phyloP scores from a whole-genome alignment of 495 filamentous ascomycete species.

The Penicillium diatomitis region DNA sequence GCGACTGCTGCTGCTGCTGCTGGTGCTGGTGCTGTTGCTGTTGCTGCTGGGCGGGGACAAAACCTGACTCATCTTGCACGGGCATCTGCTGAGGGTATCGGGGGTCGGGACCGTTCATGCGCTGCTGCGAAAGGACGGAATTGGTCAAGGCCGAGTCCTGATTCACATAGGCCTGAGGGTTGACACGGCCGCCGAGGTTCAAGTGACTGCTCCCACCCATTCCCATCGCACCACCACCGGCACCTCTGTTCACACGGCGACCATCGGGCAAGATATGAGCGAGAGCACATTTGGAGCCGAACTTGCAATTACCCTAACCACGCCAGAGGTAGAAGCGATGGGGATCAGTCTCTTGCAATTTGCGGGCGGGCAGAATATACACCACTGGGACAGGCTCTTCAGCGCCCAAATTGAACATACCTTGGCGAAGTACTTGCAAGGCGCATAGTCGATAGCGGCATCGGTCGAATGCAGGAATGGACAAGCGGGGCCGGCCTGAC shows the following conservation, averaged over 20 bases:
- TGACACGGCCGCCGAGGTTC: conserved; percentile 63
- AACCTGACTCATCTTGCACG: conserved; percentile 31
- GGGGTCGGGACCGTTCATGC: conserved; percentile 38
- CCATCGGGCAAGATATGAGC: conserved; percentile 93
- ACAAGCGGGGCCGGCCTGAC: conserved; percentile 91
- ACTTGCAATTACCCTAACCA: conserved; percentile 92
- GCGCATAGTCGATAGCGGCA: conserved; percentile 65
- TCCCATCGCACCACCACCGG: conserved; percentile 24
- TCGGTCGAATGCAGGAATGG: conserved; percentile 91
- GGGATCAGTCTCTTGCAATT: too few relatives aligned
- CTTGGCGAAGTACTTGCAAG: conserved; percentile 98
- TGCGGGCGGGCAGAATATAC: too few relatives aligned
- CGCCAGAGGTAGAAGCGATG: too few relatives aligned
- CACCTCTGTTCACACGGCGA: conserved; percentile 64
- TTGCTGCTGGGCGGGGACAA: conserved; percentile 38
- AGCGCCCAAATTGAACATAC: conserved; percentile 38
- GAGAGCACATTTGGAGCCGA: conserved; percentile 93
- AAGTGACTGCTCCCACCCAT: conserved; percentile 45
- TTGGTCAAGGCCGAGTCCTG: conserved; percentile 73
- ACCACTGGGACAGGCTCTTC: too few relatives aligned
- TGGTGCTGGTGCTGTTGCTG: conserved; percentile 2
- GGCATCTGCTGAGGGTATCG: conserved; percentile 31
- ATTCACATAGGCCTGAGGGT: conserved; percentile 53
- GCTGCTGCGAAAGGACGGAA: conserved; percentile 69
- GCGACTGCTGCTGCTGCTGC: too few relatives aligned